Evolutionary conservation across 768 basidiomycete species (phyloP).

Genomic region (Lanmaoa pseudosensibilis): DNA sequence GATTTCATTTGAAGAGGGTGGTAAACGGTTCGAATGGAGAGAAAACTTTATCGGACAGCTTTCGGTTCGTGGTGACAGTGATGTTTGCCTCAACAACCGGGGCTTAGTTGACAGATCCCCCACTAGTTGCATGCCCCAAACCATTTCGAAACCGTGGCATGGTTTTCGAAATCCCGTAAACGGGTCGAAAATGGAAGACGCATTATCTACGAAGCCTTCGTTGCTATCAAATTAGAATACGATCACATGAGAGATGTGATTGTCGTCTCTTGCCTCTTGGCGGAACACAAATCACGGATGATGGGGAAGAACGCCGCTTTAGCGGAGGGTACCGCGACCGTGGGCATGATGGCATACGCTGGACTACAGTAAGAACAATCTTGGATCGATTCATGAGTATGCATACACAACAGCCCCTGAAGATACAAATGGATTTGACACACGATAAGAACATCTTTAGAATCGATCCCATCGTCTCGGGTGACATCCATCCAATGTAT

Average conservation of each 20-base stretch:
- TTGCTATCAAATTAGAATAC: conserved; percentile 3
- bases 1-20: neutral
- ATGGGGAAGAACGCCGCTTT: neutral
- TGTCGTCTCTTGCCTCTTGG: conserved; percentile 7
- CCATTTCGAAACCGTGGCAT: neutral
- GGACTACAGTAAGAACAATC: too few relatives aligned
- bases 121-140: conserved; percentile 1
- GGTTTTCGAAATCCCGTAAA: conserved; percentile 1
- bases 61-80: neutral
- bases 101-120: neutral
- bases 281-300: neutral
- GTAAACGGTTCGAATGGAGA: conserved; percentile 1
- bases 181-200: neutral
- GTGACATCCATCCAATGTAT: neutral
- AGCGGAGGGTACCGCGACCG: neutral
- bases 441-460: too few relatives aligned
- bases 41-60: conserved; percentile 3
- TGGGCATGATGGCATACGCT: too few relatives aligned
- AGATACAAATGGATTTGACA: too few relatives aligned
- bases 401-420: neutral
- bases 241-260: neutral
- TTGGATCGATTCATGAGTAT: neutral
- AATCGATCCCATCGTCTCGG: neutral
- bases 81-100: neutral
- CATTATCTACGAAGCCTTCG: neutral